A percentile compares a stretch with the other conserved stretches of the same genome.
Evolutionary conservation across 2,329 filamentous ascomycete genomes (phyloP).

Genomic region (Shiraia bambusicola): DNA sequence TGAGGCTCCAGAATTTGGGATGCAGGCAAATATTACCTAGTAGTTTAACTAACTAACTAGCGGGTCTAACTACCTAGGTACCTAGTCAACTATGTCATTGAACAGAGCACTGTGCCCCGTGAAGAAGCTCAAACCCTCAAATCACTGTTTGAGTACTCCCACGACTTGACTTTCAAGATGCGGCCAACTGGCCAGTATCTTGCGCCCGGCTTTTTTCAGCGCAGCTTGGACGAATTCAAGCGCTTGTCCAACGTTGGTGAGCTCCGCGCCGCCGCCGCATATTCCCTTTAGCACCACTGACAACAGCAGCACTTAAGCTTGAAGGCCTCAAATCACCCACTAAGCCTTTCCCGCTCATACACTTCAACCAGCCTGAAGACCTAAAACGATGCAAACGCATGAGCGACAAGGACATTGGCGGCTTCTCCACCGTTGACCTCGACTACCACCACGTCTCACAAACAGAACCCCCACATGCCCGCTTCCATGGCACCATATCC

Average conservation of each 20-base stretch:
- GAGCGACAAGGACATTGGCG: slow-evolving; percentile 83
- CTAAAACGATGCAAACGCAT: slow-evolving; percentile 67
- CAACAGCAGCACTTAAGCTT: slow-evolving; percentile 61
- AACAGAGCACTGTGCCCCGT: slow-evolving; percentile 1
- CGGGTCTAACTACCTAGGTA: too few species aligned
- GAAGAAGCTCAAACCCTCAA: slow-evolving; percentile 1
- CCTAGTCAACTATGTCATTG: too few species aligned
- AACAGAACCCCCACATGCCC: slow-evolving; percentile 65
- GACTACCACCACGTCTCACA: slow-evolving; percentile 58
- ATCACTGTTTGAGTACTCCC: neutral
- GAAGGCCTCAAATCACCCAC: slow-evolving; percentile 68
- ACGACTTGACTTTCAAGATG: slow-evolving; percentile 32
- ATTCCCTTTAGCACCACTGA: slow-evolving; percentile 30
- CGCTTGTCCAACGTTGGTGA: slow-evolving; percentile 58
- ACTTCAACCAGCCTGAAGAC: slow-evolving; percentile 57
- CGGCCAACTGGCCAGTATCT: slow-evolving; percentile 40
- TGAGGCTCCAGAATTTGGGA: slow-evolving; percentile 21
- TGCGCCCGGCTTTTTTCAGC: slow-evolving; percentile 56
- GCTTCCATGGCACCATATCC: slow-evolving; percentile 87
- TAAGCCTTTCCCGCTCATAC: slow-evolving; percentile 64
- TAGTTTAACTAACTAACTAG: too few species aligned
- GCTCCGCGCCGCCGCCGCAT: slow-evolving; percentile 20
- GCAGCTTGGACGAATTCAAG: slow-evolving; percentile 61
- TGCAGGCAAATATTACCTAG: slow-evolving; percentile 16
- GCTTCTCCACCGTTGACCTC: slow-evolving; percentile 73